Conservation (phyloP, 805 yeast genomes). For the Tetrapisispora pingtungensis region DNA sequence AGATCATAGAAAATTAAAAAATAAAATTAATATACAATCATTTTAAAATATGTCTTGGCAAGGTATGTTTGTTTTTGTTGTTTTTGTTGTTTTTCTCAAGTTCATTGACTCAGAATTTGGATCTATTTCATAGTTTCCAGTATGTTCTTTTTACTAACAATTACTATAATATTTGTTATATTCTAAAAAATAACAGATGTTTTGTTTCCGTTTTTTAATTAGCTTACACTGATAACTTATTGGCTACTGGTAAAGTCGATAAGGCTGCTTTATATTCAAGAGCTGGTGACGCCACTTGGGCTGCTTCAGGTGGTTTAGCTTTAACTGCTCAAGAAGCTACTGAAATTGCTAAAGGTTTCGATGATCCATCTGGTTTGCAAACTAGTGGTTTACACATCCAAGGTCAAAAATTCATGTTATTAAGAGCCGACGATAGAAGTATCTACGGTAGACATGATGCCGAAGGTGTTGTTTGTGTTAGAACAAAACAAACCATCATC, state of each 20-base stretch:
- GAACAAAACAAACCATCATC: conserved; percentile 87
- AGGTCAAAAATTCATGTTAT: conserved; percentile 77
- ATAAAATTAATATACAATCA: not conserved
- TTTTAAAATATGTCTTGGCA: conserved; percentile 35
- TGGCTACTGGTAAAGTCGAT: conserved; percentile 81
- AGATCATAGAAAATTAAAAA: too few relatives aligned
- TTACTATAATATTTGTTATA: too few relatives aligned
- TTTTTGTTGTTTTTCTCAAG: too few relatives aligned
- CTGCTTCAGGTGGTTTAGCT: conserved; percentile 58
- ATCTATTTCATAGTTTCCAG: too few relatives aligned
- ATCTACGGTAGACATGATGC: conserved; percentile 88
- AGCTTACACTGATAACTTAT: conserved; percentile 94
- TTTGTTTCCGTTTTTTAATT: too few relatives aligned
- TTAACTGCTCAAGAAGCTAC: conserved; percentile 62
- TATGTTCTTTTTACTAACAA: not conserved
- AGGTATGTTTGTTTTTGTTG: conserved; percentile 28
- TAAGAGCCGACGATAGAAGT: conserved; percentile 85
- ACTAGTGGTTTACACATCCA: conserved; percentile 78
- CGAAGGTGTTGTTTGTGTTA: conserved; percentile 81
- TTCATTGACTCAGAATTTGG: too few relatives aligned
- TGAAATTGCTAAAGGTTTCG: conserved; percentile 69
- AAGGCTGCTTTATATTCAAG: conserved; percentile 87
- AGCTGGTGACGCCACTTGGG: conserved; percentile 95
- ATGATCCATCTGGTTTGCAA: conserved; percentile 69
- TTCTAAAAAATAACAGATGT: too few relatives aligned